Conservation (phyloP, 306 rosid species). For the Cucurbita ficifolia region DNA sequence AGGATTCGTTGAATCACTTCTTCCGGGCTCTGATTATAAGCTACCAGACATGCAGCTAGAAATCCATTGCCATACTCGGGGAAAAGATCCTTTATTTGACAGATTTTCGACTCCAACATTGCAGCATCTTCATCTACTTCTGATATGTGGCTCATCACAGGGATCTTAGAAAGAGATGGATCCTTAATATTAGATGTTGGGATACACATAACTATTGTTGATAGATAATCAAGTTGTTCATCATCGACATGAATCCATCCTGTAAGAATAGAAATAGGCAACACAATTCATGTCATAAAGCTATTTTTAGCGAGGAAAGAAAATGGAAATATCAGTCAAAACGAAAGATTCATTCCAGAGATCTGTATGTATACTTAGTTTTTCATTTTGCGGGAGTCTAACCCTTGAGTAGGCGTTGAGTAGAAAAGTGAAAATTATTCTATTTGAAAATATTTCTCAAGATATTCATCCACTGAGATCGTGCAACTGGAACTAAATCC, state of each 20-base stretch:
- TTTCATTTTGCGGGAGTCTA: neutral
- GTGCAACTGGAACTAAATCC: neutral
- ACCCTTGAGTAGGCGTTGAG: neutral
- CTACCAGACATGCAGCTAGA: slow-evolving; percentile 76
- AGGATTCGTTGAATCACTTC: slow-evolving; percentile 92
- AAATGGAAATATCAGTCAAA: neutral
- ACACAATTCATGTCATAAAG: slow-evolving; percentile 6
- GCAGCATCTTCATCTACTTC: slow-evolving; percentile 58
- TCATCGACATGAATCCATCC: slow-evolving; percentile 83
- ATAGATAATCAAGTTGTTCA: slow-evolving; percentile 57
- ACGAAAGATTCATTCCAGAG: neutral
- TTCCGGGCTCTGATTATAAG: slow-evolving; percentile 88
- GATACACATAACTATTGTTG: slow-evolving; percentile 34
- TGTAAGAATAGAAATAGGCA: slow-evolving; percentile 23
- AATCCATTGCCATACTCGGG: slow-evolving; percentile 92
- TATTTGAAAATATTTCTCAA: neutral
- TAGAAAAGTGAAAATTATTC: neutral
- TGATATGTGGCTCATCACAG: slow-evolving; percentile 20
- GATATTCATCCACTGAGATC: neutral
- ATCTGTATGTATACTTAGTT: neutral
- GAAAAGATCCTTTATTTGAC: slow-evolving; percentile 84
- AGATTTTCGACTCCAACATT: slow-evolving; percentile 66
- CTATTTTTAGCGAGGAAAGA: neutral
- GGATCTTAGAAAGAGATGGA: slow-evolving; percentile 12
- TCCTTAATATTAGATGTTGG: slow-evolving; percentile 24